A percentile compares a stretch with the other conserved stretches of the same genome.
phyloP scores from a whole-genome alignment of 306 rosid species.

The Pyrus pyrifolia region DNA sequence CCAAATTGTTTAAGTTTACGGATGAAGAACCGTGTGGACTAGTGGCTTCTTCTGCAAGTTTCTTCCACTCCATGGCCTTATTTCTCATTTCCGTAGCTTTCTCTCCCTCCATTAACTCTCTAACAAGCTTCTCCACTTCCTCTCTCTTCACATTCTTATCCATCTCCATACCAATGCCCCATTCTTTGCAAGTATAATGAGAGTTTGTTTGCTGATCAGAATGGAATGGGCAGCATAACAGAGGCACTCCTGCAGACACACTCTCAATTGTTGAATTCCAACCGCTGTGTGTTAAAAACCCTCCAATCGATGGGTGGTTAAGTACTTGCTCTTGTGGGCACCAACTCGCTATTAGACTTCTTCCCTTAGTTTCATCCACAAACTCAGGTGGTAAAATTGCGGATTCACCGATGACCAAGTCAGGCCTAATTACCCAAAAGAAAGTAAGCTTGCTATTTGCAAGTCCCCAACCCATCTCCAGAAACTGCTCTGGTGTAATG shows the following conservation, averaged over 20 bases:
- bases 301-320: too few relatives aligned
- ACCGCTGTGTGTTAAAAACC: too few relatives aligned
- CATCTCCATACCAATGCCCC: slow-evolving; percentile 17
- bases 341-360: too few relatives aligned
- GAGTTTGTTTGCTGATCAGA: not conserved
- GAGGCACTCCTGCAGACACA: slow-evolving; percentile 1
- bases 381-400: too few relatives aligned
- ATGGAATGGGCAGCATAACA: slow-evolving; percentile 1
- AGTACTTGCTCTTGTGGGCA: too few relatives aligned
- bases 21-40: not conserved
- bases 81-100: slow-evolving; percentile 1
- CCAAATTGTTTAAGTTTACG: not conserved
- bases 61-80: not conserved
- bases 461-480: not conserved
- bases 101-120: slow-evolving; percentile 3
- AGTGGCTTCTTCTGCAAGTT: not conserved
- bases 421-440: not conserved
- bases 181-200: not conserved
- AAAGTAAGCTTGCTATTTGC: not conserved
- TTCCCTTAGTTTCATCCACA: too few relatives aligned
- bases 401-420: too few relatives aligned
- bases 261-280: too few relatives aligned
- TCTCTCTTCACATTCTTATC: slow-evolving; percentile 12
- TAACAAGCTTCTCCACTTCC: slow-evolving; percentile 6
- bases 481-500: not conserved